Base-by-base conservation (phyloP, 1,284 basidiomycete genomes). In the Cerioporus squamosus region DNA sequence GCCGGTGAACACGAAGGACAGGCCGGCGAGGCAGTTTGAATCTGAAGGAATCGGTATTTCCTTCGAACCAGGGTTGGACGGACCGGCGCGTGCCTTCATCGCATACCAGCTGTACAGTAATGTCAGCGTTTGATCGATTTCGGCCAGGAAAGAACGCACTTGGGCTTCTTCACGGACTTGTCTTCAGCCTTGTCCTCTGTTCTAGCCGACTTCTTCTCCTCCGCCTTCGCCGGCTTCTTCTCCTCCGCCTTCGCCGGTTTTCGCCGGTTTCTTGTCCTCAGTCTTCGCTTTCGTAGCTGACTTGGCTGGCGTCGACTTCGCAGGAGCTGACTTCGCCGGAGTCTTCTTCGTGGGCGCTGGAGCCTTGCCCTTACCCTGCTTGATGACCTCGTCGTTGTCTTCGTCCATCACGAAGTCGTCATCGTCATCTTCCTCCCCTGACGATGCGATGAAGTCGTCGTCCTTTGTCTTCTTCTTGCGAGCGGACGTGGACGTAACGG, bases 1-100 rank as follows among this genome's bases (percentile, higher is more conserved):
- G 12, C 97, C 97, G 0, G 95, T 97, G 66, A 99, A 99, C 23
- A 99, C 97, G 66, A 99, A 91, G 0, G 94, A 85, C 23, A 99
- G 80, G 0, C 96, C 96, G 0, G 88, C 84, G 2, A 99, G 81
- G 71, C 93, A 95, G 67, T 96, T 89, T 0, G 88, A 87, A 50
- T 73, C 73, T 23, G 62, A 84, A 70, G 63, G 87, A 84, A 91
- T 82, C 0, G 97, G 97, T 2, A 98, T 84, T 10, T 84, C 76
- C 72, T 97, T 98, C 22, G 89, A 87, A 0, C 94, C 93, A 7
- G 86, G 91, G 6, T 87, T 86, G 2, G 80, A 74, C 0, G 94
- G 95, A 0, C 91, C 91, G 1, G 83, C 74, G 55, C 85, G 85
- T 2, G 86, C 85, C 56, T 82, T 85, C 29, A 85, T 81, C 0